Evolutionary conservation across 2,329 filamentous ascomycete genomes (phyloP), one percentile per base, ranked within the genome.

Genomic region (Alternaria sp.): DNA sequence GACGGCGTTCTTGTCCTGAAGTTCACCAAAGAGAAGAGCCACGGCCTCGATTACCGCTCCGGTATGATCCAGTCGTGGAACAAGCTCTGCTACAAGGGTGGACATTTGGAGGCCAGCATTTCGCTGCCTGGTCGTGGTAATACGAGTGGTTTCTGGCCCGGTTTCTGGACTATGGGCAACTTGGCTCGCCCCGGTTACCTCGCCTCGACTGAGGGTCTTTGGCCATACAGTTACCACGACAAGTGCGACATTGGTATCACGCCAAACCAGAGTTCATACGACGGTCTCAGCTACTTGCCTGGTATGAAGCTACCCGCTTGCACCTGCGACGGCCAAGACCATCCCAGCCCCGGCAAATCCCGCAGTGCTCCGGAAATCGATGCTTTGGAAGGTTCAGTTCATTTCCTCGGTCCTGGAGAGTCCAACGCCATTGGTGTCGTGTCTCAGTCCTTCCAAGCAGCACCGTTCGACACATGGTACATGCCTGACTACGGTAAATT

Each of bases 11-110:
- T 91, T 43, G 86, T 90, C 72, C 80, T 92, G 54, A 84, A 84
- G 49, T 90, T 92, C 69, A 89, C 91, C 72, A 83, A 85, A 7
- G 90, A 89, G 74, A 78, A 86, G 65, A 92, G 87, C 66, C 89
- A 92, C 74, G 85, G 85, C 51, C 80, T 91, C 21, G 84, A 90
- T 63, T 92, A 89, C 73, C 85, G 90, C 54, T 91, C 89, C 6
- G 89, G 89, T n/a, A 92, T 92, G 90, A 69, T 92, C 9, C 89
- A 92, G 72, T 90, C 88, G 11, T 92, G 90, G 90, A 92, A 92
- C 76, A 87, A 91, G 74, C 75, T 92, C 58, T 91, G 90, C 77
- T 92, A 91, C 81, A 91, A 90, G 64, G 89, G 89, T 30, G 90
- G 90, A 4, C 86, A 89, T 51, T 74, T 92, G 13, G 90, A 92